phyloP scores from a whole-genome alignment of 208 protist species.

The Naegleria gruberi region DNA sequence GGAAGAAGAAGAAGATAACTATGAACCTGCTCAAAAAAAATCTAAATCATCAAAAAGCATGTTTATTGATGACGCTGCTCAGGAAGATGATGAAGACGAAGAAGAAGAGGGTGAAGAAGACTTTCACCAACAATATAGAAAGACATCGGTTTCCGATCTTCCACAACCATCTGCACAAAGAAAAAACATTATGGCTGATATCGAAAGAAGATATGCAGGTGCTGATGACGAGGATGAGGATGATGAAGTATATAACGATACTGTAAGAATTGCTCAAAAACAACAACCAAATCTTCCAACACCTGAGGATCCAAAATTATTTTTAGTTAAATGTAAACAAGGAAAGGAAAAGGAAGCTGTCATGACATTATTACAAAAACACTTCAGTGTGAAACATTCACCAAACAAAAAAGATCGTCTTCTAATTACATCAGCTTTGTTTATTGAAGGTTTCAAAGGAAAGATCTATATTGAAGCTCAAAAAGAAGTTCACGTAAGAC shows the following conservation, averaged over 20 bases:
- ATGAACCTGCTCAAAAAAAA: neutral
- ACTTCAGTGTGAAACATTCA: neutral
- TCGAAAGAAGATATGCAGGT: neutral
- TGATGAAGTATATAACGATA: neutral
- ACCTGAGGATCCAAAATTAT: slow-evolving; percentile 3
- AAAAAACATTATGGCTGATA: neutral
- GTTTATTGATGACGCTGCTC: neutral
- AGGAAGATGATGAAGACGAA: slow-evolving; percentile 14
- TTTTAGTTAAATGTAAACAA: slow-evolving; percentile 19
- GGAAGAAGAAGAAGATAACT: neutral
- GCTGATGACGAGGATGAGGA: neutral
- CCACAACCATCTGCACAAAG: neutral
- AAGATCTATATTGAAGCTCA: slow-evolving; percentile 50
- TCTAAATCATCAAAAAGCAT: neutral
- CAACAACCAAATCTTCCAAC: neutral
- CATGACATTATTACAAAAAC: neutral
- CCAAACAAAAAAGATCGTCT: neutral
- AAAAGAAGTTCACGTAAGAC: slow-evolving; percentile 36
- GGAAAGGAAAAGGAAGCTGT: slow-evolving; percentile 22
- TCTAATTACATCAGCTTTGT: neutral
- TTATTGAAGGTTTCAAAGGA: slow-evolving; percentile 25
- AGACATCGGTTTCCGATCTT: neutral
- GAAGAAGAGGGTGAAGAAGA: neutral
- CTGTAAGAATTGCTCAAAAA: neutral
- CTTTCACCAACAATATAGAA: neutral